Evolutionary conservation across 306 rosid genomes (phyloP).

Genomic region (Dalbergia cultrata): DNA sequence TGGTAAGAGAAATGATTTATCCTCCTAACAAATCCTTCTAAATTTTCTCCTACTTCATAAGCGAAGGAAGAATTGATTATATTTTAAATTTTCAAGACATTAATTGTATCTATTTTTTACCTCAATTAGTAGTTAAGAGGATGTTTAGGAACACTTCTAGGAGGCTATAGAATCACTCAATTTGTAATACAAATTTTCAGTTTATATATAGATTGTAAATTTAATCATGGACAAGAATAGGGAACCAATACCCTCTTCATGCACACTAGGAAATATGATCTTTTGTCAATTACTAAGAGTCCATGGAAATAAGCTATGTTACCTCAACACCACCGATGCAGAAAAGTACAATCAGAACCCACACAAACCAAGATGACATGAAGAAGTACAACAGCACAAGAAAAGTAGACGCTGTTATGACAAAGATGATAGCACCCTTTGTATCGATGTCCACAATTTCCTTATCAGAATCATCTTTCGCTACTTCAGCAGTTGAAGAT

Average conservation of each 20-base stretch:
- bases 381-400: slow-evolving; percentile 86
- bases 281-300: slow-evolving; percentile 29
- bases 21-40: no score
- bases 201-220: slow-evolving; percentile 29
- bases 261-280: slow-evolving; percentile 32
- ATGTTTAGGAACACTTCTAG: no score
- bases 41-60: no score
- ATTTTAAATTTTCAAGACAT: no score
- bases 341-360: slow-evolving; percentile 95
- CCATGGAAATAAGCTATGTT: slow-evolving; percentile 44
- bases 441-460: slow-evolving; percentile 75
- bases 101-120: no score
- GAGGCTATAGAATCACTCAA: no score
- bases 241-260: slow-evolving; percentile 39
- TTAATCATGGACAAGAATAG: slow-evolving; percentile 12
- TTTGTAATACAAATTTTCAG: neutral
- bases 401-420: slow-evolving; percentile 80
- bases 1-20: neutral
- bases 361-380: slow-evolving; percentile 97
- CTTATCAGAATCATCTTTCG: slow-evolving; percentile 59
- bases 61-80: no score
- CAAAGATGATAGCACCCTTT: slow-evolving; percentile 82
- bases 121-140: no score
- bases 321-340: slow-evolving; percentile 96
- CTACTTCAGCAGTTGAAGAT: slow-evolving; percentile 60